Percentiles rank a stretch among this genome's conserved stretches.
Evolutionary conservation across 2,329 filamentous ascomycete genomes (phyloP).

Genomic region (Penicillium verrucosum): DNA sequence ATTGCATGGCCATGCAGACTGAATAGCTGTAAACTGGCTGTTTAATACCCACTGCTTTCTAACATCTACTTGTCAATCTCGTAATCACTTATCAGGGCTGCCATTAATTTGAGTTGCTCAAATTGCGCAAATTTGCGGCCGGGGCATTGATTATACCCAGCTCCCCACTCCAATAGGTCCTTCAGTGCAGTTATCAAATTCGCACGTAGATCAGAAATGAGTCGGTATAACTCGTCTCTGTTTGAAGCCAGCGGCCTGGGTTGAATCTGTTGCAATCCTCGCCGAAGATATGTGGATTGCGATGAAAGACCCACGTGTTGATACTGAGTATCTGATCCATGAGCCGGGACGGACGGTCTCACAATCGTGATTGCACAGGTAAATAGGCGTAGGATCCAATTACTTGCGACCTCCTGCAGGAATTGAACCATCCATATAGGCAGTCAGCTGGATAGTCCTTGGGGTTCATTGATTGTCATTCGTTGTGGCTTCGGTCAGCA

Average conservation of each 20-base stretch:
- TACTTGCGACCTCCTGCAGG: too few relatives aligned
- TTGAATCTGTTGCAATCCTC: constrained; percentile 24
- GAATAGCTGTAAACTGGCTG: neutral
- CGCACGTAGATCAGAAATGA: constrained; percentile 17
- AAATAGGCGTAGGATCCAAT: neutral
- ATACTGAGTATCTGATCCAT: constrained; percentile 16
- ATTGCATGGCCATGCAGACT: neutral
- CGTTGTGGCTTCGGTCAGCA: neutral
- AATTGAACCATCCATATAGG: neutral
- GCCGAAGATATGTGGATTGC: constrained; percentile 20
- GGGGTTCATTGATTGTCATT: neutral
- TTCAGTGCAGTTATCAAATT: neutral
- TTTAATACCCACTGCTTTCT: neutral
- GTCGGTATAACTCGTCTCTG: neutral
- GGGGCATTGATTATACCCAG: constrained; percentile 37
- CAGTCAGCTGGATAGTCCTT: neutral
- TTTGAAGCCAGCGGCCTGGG: constrained; percentile 22
- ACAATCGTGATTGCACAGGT: neutral
- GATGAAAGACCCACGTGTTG: constrained; percentile 33
- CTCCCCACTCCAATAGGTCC: constrained; percentile 29
- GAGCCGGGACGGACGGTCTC: too few relatives aligned
- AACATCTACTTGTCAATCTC: constrained; percentile 31
- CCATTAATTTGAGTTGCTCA: constrained; percentile 36
- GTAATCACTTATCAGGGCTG: constrained; percentile 34
- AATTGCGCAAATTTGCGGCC: constrained; percentile 38